Base-by-base conservation (phyloP, 2,329 filamentous ascomycete genomes). In the Aschersonia sp. region DNA sequence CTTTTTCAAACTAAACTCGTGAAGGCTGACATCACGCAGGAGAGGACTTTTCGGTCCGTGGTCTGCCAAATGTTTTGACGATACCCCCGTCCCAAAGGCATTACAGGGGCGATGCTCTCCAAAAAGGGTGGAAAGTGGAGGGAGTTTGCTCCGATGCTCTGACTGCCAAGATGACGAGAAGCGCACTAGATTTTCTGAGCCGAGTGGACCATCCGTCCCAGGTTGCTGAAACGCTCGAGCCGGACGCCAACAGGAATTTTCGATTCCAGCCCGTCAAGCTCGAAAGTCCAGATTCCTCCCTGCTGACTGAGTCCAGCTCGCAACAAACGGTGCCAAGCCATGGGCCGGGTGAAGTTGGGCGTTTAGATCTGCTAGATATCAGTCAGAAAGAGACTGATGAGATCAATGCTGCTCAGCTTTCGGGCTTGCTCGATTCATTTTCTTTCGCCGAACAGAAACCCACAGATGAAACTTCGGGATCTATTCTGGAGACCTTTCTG, bases 401-500 rank as follows among this genome's bases (percentile, higher is more conserved):
- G 9, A 45, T 9, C 9, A 45, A 38, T 20, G 9, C 35, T 38
- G 7, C 43, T 9, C 4, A 43, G 41, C 45, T 51, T 44, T 30
- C 47, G 4, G 40, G 43, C 7, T 28, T 51, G 6, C 43, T 51
- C 9, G 4, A 40, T 29, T 49, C 47, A 3, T 51, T 49, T 30
- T 47, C 50, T 5, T 51, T 51, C 20, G 47, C 47, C 10, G 50
- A 51, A 29, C 12, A 4, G 30, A 30, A 40, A 4, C 6, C 4
- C 7, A 12, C 7, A 12, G 35, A 38, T 38, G 35, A 7, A 7
- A 9, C 35, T 9, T 38, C 35, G 9, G 45, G 30, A 28, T 40
- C 45, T 12, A 45, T 51, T 9, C 31, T 51, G 4, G 47, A 51
- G 5, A 44, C 6, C 5, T 51, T 51, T 42, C 32, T 49, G 20